Base-by-base conservation (phyloP, 495 filamentous ascomycete species). In the Penicillium goetzii region DNA sequence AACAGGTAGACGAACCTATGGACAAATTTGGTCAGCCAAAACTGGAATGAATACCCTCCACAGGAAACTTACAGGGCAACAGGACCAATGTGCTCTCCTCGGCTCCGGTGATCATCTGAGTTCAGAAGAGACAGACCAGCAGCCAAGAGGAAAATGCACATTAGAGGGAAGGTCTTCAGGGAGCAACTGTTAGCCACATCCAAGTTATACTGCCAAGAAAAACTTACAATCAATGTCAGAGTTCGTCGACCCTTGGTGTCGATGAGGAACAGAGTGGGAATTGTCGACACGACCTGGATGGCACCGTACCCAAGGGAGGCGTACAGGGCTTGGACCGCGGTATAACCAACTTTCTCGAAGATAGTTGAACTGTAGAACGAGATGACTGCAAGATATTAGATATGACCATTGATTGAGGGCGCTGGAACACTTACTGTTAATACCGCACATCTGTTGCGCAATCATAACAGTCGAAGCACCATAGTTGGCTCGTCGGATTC, bases 281-380 rank as follows among this genome's bases (percentile, higher is more conserved):
- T 93, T 11, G 90, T 92, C 71, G 81, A 87, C 32, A 95, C 80
- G 12, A 91, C 90, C 11, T 91, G 90, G 75, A 88, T 76, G 14
- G 80, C 73, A 58, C 88, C 88, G 58, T 83, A 87, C 15, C 84
- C 85, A 56, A 81, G 76, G 47, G 84, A 90, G 23, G 90, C 89
- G 66, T 92, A 93, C 47, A 90, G 67, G 71, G 92, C 88, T 4
- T 83, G 70, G 62, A 77, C 80, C 0, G 81, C 64, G 50, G 33
- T 67, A 28, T 85, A 84, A 17, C 88, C 86, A 30, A 86, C 85
- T 0, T 90, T 67, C 1, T 67, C 65, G 79, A 93, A 93, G 59
- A 93, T 81, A 14, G 87, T 88, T 2, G 86, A 86, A 4, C 84
- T 88, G 78, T 93, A 96, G 81, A 93, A 93, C n/a, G 91, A 88